Evolutionary conservation across 148 eudicot genomes (phyloP), one percentile per base, ranked within the genome.

Genomic region (Silene conica): DNA sequence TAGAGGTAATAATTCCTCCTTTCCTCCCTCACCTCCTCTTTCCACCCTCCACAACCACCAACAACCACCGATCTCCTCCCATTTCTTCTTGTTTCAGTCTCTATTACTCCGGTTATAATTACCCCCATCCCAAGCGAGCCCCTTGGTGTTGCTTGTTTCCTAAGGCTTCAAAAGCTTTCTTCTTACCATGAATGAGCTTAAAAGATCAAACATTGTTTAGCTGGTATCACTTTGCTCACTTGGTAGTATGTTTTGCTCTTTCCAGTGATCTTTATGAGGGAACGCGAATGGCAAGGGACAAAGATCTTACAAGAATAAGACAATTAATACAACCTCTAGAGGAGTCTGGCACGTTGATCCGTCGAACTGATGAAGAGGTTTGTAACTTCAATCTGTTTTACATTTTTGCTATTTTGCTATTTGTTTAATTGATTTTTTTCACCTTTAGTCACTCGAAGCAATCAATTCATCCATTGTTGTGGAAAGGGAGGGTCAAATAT

Each of bases 241-340:
- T 67, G 20, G 71, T 46, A 12, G 63, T 59, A 21, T 56, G 41
- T 31, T 22, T 2, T n/a, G 25, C n/a, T 57, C 45, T 59, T 67
- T 26, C 67, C 85, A 95, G 98, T 77, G 98, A 95, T 86, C 84
- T 95, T 55, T 95, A 95, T 78, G 98, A 95, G 86, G 98, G 98
- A 69, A 95, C 90, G 46, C 86, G 98, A 38, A 86, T 84, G 92
- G 97, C 97, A 67, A 86, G 81, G 73, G 88, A 78, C 48, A 26
- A 81, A 23, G 98, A 95, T 81, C 67, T 95, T 77, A 72, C 88
- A 21, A 87, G 87, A 64, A 87, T 95, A 76, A 85, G 85, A 79
- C 88, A 92, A 70, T 67, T 95, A 67, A 71, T 95, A 76, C 82
- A 71, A 74, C 98, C 98, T 43, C 64, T 95, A 69, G 97, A 95